These are phyloP conservation scores for Olyra latifolia DNA, from an alignment of 176 grass and related monocot genomes.

Conservation along the genomic window DNA sequence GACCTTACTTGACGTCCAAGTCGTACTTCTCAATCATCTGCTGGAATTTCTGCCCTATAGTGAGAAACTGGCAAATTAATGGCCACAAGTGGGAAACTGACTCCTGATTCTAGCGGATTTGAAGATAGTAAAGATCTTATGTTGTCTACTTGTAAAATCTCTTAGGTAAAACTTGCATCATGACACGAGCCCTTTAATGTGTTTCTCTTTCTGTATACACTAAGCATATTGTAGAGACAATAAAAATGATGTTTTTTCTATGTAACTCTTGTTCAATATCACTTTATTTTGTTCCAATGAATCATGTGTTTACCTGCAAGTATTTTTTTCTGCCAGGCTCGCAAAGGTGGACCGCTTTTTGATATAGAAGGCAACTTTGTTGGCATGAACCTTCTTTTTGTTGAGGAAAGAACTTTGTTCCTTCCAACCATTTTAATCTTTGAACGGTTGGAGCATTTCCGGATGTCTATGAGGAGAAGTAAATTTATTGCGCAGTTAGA, in stretches of 20 bases:
- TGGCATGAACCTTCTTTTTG: neutral
- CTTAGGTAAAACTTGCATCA: neutral
- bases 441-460: neutral
- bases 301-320: neutral
- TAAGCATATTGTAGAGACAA: neutral
- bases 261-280: neutral
- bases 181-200: too few species aligned
- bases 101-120: neutral
- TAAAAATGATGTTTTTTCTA: neutral
- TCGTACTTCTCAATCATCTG: neutral
- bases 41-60: neutral
- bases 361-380: neutral
- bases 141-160: constrained; percentile 4
- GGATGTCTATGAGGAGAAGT: too few species aligned
- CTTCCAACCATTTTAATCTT: neutral
- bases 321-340: neutral
- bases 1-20: neutral
- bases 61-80: constrained; percentile 12
- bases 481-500: too few species aligned
- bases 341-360: neutral
- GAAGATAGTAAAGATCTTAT: neutral
- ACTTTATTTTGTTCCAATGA: neutral
- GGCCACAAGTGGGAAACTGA: neutral
- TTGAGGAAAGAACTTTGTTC: neutral
- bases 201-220: too few species aligned